These are phyloP conservation scores for Aspergillus sclerotiicarbonarius DNA, from an alignment of 495 filamentous ascomycete species.

Conservation along the genomic window DNA sequence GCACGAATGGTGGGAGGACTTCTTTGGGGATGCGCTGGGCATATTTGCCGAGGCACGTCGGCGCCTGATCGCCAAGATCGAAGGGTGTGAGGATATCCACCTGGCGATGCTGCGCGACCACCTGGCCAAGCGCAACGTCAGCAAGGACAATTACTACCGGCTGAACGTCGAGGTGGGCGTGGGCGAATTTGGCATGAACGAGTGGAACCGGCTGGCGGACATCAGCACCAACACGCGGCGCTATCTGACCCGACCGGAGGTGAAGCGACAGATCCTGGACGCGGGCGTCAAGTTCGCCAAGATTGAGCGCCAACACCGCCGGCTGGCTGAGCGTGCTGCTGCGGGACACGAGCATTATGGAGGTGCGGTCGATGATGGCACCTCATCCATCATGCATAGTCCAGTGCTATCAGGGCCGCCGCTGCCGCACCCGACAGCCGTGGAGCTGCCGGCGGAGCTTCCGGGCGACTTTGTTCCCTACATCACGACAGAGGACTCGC, in stretches of 20 bases:
- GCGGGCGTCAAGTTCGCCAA: conserved; percentile 81
- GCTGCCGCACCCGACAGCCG: conserved; percentile 48
- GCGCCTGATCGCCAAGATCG: conserved; percentile 82
- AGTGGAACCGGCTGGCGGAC: conserved; percentile 89
- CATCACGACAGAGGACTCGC: conserved; percentile 29
- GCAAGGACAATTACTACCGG: conserved; percentile 91
- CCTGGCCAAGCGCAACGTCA: conserved; percentile 73
- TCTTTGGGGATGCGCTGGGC: conserved; percentile 67
- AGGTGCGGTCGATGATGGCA: conserved; percentile 8
- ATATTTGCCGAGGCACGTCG: conserved; percentile 88
- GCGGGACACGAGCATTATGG: conserved; percentile 20
- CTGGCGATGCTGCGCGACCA: conserved; percentile 75
- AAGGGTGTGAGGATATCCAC: conserved; percentile 91
- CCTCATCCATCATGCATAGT: conserved; percentile 15
- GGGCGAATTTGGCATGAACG: conserved; percentile 98
- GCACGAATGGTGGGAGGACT: conserved; percentile 88
- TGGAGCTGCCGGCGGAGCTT: conserved; percentile 65
- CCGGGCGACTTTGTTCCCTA: conserved; percentile 36
- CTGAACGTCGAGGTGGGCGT: conserved; percentile 96
- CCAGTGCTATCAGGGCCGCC: conserved; percentile 32
- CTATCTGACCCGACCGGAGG: conserved; percentile 72
- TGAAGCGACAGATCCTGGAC: conserved; percentile 70
- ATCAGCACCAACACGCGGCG: conserved; percentile 87
- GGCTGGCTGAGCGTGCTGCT: conserved; percentile 39
- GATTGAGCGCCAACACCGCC: conserved; percentile 67